A percentile compares a stretch with the other conserved stretches of the same genome.
Conservation (phyloP, 345 rosid genomes). For the Aquilaria sinensis region DNA sequence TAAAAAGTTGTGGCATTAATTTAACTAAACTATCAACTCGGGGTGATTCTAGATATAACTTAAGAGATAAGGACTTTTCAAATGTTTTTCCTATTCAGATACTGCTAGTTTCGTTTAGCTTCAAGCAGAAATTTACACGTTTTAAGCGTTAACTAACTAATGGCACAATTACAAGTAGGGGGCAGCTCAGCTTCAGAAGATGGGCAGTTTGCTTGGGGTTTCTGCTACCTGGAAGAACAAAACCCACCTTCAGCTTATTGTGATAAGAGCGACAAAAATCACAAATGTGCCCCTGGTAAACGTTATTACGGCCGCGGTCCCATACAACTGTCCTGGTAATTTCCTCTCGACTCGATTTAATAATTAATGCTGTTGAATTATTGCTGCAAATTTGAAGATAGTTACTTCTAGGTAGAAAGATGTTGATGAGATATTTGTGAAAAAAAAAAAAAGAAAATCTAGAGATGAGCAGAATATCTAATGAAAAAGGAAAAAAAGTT, state of each 20-base stretch:
- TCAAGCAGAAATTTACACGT: not conserved
- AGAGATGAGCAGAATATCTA: too few relatives aligned
- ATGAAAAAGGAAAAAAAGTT: too few relatives aligned
- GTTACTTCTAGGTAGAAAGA: too few relatives aligned
- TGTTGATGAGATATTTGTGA: too few relatives aligned
- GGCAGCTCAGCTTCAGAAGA: slow-evolving; percentile 63
- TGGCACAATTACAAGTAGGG: not conserved
- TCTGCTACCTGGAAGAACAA: slow-evolving; percentile 47
- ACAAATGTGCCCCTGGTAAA: slow-evolving; percentile 54
- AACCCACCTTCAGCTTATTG: slow-evolving; percentile 42
- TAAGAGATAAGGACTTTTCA: not conserved
- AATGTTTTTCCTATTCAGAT: not conserved
- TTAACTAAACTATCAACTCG: not conserved
- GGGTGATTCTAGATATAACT: not conserved
- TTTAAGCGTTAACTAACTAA: not conserved
- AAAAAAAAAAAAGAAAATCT: too few relatives aligned
- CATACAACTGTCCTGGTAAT: slow-evolving; percentile 50
- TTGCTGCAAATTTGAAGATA: too few relatives aligned
- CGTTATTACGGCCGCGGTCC: slow-evolving; percentile 72
- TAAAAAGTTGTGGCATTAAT: not conserved
- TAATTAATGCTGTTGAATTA: too few relatives aligned
- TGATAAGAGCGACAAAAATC: slow-evolving; percentile 17
- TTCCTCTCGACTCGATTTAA: not conserved
- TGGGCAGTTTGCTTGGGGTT: slow-evolving; percentile 66
- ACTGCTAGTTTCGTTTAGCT: not conserved